Base-by-base conservation (phyloP, 2,329 filamentous ascomycete genomes). In the Ophiognomonia clavigignenti-juglandacearum region DNA sequence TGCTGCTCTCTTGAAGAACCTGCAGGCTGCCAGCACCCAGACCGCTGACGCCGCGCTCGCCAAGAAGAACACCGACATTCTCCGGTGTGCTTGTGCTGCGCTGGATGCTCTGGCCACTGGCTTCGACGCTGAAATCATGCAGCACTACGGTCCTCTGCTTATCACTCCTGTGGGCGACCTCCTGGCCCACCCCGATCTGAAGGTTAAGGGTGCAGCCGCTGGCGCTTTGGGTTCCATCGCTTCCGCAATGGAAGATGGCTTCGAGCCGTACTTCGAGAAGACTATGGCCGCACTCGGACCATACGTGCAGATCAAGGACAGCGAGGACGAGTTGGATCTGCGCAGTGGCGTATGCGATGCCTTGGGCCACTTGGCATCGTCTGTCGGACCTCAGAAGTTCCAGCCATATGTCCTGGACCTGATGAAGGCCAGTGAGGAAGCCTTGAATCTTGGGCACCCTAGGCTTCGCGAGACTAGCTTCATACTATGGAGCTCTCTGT, bases 391-490 rank as follows among this genome's bases (percentile, higher is more conserved):
- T 29, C 78, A 88, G 63, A 77, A 86, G 39, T 97, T 97, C 76
- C 84, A 95, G 72, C 88, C 87, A 13, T 97, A 92, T 62, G 91
- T 97, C 29, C 77, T 86, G 61, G 88, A 89, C 35, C 76, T 97
- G 49, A 96, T 98, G 87, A 78, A 85, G 59, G 86, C 92, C 13
- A 96, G 88, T 56, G 91, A 96, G 68, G 91, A 96, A 67, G 91
- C 87, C 46, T 77, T 97, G 2, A 76, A 86, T 57, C 82, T 98
- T 3, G 91, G 89, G 58, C 91, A 96, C 70, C 87, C 91, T 35
- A 82, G 91, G 48, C 82, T 97, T 43, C 88, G 90, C 67, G 93
- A 98, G 74, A 96, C 90, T 53, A 96, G 89, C 64, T 98, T 96
- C 71, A 95, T 97, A 53, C 78, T 98, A 45, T 98, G 93, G 92